A percentile compares a stretch with the other conserved stretches of the same genome.
Evolutionary conservation across 1,284 basidiomycete genomes (phyloP).

Genomic region (Pyrrhoderma lamaoense): DNA sequence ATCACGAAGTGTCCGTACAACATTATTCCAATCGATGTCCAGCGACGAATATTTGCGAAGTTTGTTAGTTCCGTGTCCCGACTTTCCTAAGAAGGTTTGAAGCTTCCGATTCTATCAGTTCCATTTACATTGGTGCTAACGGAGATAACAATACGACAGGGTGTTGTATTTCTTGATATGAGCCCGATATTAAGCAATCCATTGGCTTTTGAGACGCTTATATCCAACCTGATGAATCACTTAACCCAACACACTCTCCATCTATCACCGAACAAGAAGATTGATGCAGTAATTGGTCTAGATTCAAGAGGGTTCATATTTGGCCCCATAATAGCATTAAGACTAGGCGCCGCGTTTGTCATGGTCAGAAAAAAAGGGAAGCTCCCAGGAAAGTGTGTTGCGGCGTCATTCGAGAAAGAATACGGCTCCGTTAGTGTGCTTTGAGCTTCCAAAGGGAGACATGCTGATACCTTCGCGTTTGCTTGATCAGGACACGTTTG

Average conservation of each 20-base stretch:
- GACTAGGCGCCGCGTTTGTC: slow-evolving; percentile 92
- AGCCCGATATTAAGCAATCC: slow-evolving; percentile 86
- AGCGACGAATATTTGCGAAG: too few species aligned
- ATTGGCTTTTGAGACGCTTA: slow-evolving; percentile 80
- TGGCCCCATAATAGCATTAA: slow-evolving; percentile 86
- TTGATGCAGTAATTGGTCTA: slow-evolving; percentile 93
- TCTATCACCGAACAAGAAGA: slow-evolving; percentile 53
- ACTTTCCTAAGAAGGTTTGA: too few species aligned
- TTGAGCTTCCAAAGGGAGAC: neutral
- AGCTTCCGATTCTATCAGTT: too few species aligned
- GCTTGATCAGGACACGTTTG: slow-evolving; percentile 70
- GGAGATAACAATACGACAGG: slow-evolving; percentile 34
- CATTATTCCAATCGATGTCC: too few species aligned
- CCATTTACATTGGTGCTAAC: too few species aligned
- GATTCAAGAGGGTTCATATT: slow-evolving; percentile 97
- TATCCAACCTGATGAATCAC: slow-evolving; percentile 86
- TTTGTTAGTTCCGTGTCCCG: too few species aligned
- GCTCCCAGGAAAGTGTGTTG: slow-evolving; percentile 80
- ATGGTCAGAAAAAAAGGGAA: slow-evolving; percentile 95
- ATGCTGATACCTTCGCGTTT: neutral
- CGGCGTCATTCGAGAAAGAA: slow-evolving; percentile 86
- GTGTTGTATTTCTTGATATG: slow-evolving; percentile 81
- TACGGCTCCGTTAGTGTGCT: slow-evolving; percentile 68
- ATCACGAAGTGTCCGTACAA: too few species aligned
- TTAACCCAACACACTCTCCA: slow-evolving; percentile 39